Evolutionary conservation across 768 basidiomycete species (phyloP).

Genomic region (Dictyophora rubrovolvata): DNA sequence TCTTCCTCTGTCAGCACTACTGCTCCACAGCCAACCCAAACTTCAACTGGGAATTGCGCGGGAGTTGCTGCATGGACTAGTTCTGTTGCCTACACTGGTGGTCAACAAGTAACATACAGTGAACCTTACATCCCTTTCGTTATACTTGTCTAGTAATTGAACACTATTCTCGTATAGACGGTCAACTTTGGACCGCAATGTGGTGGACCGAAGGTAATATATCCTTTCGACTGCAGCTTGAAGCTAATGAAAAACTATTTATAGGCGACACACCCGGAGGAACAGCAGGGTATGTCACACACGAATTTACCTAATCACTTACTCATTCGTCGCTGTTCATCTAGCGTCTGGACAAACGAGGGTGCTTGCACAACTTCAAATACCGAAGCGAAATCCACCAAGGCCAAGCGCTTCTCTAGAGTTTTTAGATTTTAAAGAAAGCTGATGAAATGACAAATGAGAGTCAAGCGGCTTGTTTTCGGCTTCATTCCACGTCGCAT

Average conservation of each 20-base stretch:
- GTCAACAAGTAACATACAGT: constrained; percentile 44
- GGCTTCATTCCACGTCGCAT: background rate
- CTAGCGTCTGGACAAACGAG: constrained; percentile 44
- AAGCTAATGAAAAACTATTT: background rate
- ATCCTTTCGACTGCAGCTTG: constrained; percentile 16
- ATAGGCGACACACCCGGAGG: constrained; percentile 3
- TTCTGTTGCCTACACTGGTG: constrained; percentile 37
- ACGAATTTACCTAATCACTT: background rate
- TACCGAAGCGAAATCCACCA: background rate
- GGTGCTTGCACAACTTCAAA: constrained; percentile 33
- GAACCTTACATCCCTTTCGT: constrained; percentile 13
- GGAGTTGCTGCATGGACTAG: constrained; percentile 44
- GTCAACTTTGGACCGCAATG: constrained; percentile 39
- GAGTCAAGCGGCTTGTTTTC: background rate
- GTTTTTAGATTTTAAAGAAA: background rate
- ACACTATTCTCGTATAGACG: constrained; percentile 27
- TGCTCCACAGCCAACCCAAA: background rate
- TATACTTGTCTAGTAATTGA: constrained; percentile 10
- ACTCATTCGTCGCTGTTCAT: constrained; percentile 9
- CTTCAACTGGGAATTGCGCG: constrained; percentile 29
- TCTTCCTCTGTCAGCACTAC: constrained; percentile 13
- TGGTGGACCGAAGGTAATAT: constrained; percentile 52
- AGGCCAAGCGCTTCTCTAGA: background rate
- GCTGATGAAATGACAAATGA: background rate
- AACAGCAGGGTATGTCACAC: background rate